Evolutionary conservation across 176 grass and related monocot species (phyloP).

Genomic region (Eleusine coracana): DNA sequence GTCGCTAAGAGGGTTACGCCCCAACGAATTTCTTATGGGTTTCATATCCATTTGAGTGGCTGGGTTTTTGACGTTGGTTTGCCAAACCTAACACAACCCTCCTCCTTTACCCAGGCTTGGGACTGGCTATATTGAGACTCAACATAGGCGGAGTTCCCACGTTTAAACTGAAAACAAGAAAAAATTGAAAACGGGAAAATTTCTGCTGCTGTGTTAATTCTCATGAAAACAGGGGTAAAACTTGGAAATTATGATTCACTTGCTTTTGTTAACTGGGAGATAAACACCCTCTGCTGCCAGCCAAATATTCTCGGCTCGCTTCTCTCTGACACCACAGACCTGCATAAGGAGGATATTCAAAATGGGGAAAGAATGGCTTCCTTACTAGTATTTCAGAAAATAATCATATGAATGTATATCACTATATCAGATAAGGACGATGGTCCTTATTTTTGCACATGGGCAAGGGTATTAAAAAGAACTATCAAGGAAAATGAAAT

Average conservation of each 20-base stretch:
- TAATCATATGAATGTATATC: background rate
- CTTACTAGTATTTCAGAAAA: background rate
- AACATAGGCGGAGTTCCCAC: no score
- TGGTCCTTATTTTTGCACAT: background rate
- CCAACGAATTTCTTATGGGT: no score
- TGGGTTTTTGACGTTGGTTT: no score
- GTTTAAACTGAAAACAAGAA: constrained; percentile 12
- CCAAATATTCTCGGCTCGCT: constrained; percentile 70
- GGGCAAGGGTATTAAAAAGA: background rate
- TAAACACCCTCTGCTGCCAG: constrained; percentile 69
- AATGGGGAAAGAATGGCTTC: constrained; percentile 8
- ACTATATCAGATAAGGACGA: background rate
- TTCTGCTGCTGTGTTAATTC: constrained; percentile 26
- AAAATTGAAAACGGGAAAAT: constrained; percentile 1
- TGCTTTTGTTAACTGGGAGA: constrained; percentile 56
- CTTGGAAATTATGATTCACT: constrained; percentile 29
- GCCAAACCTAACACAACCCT: no score
- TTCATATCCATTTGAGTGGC: no score
- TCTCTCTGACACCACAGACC: constrained; percentile 73
- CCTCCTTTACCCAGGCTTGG: no score
- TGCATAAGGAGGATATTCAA: constrained; percentile 33
- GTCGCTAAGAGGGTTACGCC: no score
- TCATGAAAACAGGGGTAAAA: background rate
- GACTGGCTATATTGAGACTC: no score
- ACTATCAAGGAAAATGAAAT: constrained; percentile 14